Percentiles rank a stretch among this genome's conserved stretches.
Evolutionary conservation across 2,329 filamentous ascomycete genomes (phyloP).

Genomic region (Aspergillus sp.): DNA sequence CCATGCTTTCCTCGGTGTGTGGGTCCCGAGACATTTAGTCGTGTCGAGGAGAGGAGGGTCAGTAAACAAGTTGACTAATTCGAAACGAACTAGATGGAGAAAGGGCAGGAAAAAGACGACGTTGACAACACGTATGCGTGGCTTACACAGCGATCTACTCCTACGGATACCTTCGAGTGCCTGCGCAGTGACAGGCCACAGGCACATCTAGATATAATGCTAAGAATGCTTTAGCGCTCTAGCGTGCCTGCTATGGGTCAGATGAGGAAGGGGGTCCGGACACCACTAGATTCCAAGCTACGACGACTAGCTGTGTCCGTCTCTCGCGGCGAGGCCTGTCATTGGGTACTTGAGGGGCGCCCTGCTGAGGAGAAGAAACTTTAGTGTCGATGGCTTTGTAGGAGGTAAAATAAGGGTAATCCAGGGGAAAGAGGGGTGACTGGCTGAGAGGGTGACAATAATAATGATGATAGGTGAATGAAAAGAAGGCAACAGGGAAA

Average conservation of each 20-base stretch:
- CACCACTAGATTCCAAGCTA: background rate
- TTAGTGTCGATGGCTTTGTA: constrained; percentile 2
- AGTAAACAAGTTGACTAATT: background rate
- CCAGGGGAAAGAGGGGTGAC: background rate
- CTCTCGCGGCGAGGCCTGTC: background rate
- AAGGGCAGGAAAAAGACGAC: background rate
- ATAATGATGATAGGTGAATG: background rate
- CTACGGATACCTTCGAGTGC: too few species aligned
- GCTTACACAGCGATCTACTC: background rate
- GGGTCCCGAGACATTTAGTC: too few species aligned
- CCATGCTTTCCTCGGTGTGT: too few species aligned
- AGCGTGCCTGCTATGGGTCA: constrained; percentile 4
- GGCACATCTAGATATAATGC: constrained; percentile 5
- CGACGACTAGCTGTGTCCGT: background rate
- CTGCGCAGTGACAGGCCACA: background rate
- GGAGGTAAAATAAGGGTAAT: background rate
- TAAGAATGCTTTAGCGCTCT: constrained; percentile 1
- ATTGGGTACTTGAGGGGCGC: background rate
- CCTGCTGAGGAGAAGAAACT: background rate
- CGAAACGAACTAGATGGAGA: background rate
- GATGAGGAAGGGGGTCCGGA: constrained; percentile 3
- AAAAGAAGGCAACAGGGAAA: background rate
- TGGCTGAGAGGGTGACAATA: too few species aligned
- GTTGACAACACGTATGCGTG: constrained; percentile 10
- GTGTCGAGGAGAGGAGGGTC: background rate